Base-by-base conservation (phyloP, 805 yeast species). In the Zygoascus tannicola region DNA sequence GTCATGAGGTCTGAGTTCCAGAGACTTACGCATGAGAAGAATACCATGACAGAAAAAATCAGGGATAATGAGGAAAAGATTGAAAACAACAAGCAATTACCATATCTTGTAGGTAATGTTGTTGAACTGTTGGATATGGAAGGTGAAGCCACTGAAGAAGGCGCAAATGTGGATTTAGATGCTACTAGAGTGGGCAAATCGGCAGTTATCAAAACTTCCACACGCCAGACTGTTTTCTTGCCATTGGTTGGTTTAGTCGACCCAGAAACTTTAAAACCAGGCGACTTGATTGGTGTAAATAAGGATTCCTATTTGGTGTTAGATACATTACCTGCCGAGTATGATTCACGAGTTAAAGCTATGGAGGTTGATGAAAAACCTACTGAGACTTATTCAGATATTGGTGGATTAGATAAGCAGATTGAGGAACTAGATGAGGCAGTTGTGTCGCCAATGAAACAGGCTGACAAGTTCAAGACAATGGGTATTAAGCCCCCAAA, bases 351-450 rank as follows among this genome's bases (percentile, higher is more conserved):
- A 56, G 99, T 92, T 42, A 92, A 92, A 68, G 97, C 97, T 10
- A 85, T 92, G 99, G 98, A 92, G 65, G 98, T 92, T 41, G 99
- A 92, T 62, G 98, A 92, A 67, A 88, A 90, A 61, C 99, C 99
- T 47, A 83, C 95, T 1, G 98, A 92, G 64, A 86, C 95, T 8
- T 92, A 92, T 60, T 80, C 94, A 1, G 98, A 92, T 63, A 94
- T 92, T 55, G 99, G 99, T 60, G 99, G 99, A 8, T 73, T 92
- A 56, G 97, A 90, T 65, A 92, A 92, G 67, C 99, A 92, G 65
- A 92, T 92, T 56, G 97, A 92, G 68, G 99, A 92, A 65, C 73
- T 92, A 49, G 95, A 90, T 44, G 99, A 92, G 69, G 99, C 97
- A 1, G 95, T 92, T 40, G 99, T 92, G 21, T 73, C 92, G 49